A percentile compares a stretch with the other conserved stretches of the same genome.
These are phyloP conservation scores for Solanum dulcamara DNA, from an alignment of 257 asterid species.

Conservation along the genomic window DNA sequence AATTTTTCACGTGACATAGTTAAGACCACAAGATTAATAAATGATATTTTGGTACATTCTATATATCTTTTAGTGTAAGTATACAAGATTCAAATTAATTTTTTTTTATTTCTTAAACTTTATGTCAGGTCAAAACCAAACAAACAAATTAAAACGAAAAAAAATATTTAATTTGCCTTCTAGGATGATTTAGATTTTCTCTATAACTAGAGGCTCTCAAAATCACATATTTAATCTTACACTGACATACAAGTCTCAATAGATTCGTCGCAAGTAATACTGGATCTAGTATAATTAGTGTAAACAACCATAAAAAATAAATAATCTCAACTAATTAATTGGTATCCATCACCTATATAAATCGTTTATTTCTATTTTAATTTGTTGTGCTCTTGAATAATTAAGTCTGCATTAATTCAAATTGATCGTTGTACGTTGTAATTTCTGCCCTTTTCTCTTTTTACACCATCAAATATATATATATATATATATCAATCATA, in stretches of 20 bases:
- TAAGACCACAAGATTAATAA: too few relatives aligned
- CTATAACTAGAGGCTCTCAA: neutral
- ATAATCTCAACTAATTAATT: neutral
- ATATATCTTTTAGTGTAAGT: too few relatives aligned
- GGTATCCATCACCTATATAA: neutral
- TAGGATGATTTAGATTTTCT: neutral
- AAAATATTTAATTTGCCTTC: neutral
- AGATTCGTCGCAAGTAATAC: neutral
- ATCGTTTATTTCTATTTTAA: neutral
- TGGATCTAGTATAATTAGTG: neutral
- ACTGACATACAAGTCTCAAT: neutral
- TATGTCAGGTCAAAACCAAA: neutral
- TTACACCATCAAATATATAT: neutral
- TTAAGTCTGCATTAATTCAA: neutral
- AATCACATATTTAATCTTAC: neutral
- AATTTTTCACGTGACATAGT: too few relatives aligned
- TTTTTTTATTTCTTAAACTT: fast-evolving
- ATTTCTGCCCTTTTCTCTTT: neutral
- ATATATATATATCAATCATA: too few relatives aligned
- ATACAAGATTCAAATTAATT: neutral
- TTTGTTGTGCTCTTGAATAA: neutral
- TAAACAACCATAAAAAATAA: neutral
- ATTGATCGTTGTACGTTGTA: neutral
- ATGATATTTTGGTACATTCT: too few relatives aligned
- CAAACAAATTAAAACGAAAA: too few relatives aligned